A percentile compares a stretch with the other conserved stretches of the same genome.
These are phyloP conservation scores for Penicillium riverlandense DNA, from an alignment of 495 filamentous ascomycete species.

Conservation along the genomic window DNA sequence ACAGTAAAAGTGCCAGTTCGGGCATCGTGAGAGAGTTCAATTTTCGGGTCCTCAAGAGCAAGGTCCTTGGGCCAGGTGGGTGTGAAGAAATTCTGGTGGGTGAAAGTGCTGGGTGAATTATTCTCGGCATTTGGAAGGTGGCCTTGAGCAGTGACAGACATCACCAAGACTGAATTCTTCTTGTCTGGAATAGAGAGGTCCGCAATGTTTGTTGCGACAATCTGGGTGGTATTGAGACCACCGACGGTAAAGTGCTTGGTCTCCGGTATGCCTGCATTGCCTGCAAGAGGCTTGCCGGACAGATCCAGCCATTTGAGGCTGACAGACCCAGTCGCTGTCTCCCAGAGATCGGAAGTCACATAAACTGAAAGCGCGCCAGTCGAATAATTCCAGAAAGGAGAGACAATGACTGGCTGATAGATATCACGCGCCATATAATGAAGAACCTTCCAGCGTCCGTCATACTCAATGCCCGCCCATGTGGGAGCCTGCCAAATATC, in stretches of 20 bases:
- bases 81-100: constrained; percentile 51
- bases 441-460: constrained; percentile 59
- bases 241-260: constrained; percentile 46
- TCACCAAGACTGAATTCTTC: constrained; percentile 44
- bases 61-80: constrained; percentile 46
- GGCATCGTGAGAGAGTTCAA: constrained; percentile 37
- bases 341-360: constrained; percentile 45
- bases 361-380: constrained; percentile 50
- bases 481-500: constrained; percentile 66
- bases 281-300: constrained; percentile 25
- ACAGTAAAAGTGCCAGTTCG: constrained; percentile 43
- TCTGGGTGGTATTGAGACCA: constrained; percentile 51
- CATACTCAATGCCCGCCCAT: constrained; percentile 59
- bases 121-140: constrained; percentile 44
- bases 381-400: constrained; percentile 52
- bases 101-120: constrained; percentile 28
- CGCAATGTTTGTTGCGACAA: constrained; percentile 37
- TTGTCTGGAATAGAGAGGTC: constrained; percentile 28
- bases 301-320: constrained; percentile 32
- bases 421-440: constrained; percentile 56
- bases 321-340: constrained; percentile 23
- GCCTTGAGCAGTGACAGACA: constrained; percentile 48
- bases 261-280: constrained; percentile 24
- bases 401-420: constrained; percentile 53
- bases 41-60: constrained; percentile 46